A percentile compares a stretch with the other conserved stretches of the same genome.
Evolutionary conservation across 768 basidiomycete species (phyloP).

Genomic region (Podaxis sp.): DNA sequence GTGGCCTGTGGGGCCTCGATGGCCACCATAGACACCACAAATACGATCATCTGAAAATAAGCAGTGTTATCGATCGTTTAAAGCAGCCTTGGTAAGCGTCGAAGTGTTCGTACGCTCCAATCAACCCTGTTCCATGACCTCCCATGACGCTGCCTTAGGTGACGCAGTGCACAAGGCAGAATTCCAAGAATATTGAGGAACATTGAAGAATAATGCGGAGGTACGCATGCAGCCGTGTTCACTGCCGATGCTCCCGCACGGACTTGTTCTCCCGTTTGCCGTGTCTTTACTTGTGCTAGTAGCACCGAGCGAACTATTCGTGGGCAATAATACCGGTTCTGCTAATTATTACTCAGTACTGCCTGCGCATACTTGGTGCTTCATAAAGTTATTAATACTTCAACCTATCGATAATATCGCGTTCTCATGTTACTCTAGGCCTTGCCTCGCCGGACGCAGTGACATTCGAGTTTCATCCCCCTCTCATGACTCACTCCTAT

Average conservation of each 20-base stretch:
- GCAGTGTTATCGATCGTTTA: too few relatives aligned
- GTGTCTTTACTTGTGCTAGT: neutral
- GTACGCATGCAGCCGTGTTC: neutral
- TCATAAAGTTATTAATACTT: slow-evolving; percentile 8
- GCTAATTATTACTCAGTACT: neutral
- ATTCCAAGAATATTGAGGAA: too few relatives aligned
- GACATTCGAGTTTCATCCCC: neutral
- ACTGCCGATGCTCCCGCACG: slow-evolving; percentile 1
- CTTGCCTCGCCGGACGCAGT: neutral
- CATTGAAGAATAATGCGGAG: too few relatives aligned
- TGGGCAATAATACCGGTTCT: neutral
- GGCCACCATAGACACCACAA: too few relatives aligned
- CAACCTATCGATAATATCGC: neutral
- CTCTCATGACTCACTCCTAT: neutral
- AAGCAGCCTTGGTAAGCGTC: too few relatives aligned
- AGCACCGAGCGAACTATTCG: neutral
- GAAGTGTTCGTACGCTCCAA: too few relatives aligned
- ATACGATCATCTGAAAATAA: too few relatives aligned
- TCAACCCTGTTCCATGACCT: too few relatives aligned
- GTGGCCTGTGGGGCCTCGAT: too few relatives aligned
- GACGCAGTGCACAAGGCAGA: too few relatives aligned
- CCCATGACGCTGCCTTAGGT: too few relatives aligned
- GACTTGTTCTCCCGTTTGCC: neutral
- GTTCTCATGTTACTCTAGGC: neutral
- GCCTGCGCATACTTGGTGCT: neutral